phyloP scores from a whole-genome alignment of 2,329 filamentous ascomycete species.

The Claviceps spartinae region DNA sequence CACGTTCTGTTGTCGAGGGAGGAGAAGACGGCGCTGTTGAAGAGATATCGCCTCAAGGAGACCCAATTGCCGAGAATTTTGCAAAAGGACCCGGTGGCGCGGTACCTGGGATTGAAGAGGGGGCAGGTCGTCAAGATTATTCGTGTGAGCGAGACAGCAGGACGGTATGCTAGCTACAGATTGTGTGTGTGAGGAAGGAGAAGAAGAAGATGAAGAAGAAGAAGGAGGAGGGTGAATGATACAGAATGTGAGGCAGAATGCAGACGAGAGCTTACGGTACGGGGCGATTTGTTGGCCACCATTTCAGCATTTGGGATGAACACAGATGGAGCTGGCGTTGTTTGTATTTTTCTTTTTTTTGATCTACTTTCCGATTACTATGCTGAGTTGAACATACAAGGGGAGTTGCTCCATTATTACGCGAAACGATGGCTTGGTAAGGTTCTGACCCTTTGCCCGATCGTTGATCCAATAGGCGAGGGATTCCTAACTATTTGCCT shows the following conservation, averaged over 20 bases:
- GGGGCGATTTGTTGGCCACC: neutral
- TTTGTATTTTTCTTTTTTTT: neutral
- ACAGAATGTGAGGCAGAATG: neutral
- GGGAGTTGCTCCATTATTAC: too few relatives aligned
- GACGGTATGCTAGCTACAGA: conserved; percentile 90
- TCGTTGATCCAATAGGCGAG: too few relatives aligned
- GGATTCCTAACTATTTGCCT: too few relatives aligned
- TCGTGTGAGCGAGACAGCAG: conserved; percentile 84
- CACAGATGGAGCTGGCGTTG: conserved; percentile 6
- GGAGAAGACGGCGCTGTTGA: conserved; percentile 75
- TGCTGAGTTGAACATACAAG: too few relatives aligned
- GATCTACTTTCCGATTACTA: neutral
- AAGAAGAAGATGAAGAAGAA: too few relatives aligned
- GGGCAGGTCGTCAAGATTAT: conserved; percentile 99
- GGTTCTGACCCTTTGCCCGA: too few relatives aligned
- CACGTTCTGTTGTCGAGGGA: conserved; percentile 82
- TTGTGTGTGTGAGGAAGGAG: conserved; percentile 38
- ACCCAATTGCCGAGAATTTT: conserved; percentile 90
- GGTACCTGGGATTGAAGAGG: conserved; percentile 78
- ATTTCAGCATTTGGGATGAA: neutral
- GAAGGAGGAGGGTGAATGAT: neutral
- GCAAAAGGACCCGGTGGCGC: conserved; percentile 80
- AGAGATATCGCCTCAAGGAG: conserved; percentile 91
- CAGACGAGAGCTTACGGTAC: neutral
- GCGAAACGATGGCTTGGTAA: too few relatives aligned